These are phyloP conservation scores for Corymbia citriodora DNA, from an alignment of 441 rosid genomes.

Conservation along the genomic window DNA sequence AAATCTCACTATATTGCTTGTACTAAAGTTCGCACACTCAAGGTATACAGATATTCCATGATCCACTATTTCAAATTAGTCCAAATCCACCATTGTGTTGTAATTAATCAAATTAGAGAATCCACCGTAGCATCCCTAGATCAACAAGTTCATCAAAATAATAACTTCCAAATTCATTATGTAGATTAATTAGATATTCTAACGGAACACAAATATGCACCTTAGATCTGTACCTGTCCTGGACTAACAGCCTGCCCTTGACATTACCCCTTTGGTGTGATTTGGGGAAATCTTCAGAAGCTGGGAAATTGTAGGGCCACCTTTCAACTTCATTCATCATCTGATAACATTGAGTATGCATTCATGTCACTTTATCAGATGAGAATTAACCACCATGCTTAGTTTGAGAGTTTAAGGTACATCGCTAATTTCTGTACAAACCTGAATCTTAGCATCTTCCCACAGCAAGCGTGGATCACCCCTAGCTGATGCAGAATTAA, in stretches of 20 bases:
- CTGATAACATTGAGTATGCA: background rate
- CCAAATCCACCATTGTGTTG: background rate
- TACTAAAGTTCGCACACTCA: background rate
- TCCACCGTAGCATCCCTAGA: background rate
- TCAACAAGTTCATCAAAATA: background rate
- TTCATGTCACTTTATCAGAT: background rate
- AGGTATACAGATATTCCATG: background rate
- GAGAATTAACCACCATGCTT: background rate
- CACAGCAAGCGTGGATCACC: conserved; percentile 41
- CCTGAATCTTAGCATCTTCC: conserved; percentile 79
- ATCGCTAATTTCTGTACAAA: conserved; percentile 5
- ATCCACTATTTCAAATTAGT: background rate
- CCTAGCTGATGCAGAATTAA: conserved; percentile 44
- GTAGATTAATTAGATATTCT: background rate
- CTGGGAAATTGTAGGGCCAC: conserved; percentile 13
- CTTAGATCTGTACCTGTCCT: background rate
- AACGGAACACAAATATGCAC: background rate
- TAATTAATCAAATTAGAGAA: background rate
- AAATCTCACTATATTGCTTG: background rate
- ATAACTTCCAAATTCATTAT: background rate
- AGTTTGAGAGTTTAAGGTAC: background rate
- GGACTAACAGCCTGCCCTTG: conserved; percentile 8
- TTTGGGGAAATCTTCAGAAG: conserved; percentile 16
- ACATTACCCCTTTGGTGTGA: conserved; percentile 13
- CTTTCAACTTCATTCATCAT: conserved; percentile 8